Percentiles rank a stretch among this genome's conserved stretches.
phyloP scores from a whole-genome alignment of 495 filamentous ascomycete genomes.

The Neurospora tetraspora region DNA sequence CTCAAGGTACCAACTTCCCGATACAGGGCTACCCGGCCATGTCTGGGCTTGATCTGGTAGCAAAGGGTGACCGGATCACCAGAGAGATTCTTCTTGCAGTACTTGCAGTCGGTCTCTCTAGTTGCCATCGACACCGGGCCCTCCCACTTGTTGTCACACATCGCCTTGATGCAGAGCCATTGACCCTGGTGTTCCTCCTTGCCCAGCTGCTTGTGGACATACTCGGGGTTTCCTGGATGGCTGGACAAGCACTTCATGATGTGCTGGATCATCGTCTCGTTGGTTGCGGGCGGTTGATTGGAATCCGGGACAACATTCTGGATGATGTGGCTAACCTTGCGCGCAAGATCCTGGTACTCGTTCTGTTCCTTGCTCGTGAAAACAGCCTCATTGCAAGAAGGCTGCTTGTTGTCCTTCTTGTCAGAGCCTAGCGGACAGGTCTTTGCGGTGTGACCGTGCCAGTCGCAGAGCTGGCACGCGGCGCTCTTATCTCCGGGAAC shows the following conservation, averaged over 20 bases:
- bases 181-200: background rate
- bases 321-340: background rate
- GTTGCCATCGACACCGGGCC: background rate
- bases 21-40: background rate
- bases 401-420: background rate
- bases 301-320: conserved; percentile 1
- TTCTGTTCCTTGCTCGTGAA: conserved; percentile 1
- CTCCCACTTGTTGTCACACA: conserved; percentile 2
- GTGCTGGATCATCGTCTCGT: conserved; percentile 6
- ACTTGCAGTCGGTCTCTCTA: background rate
- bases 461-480: background rate
- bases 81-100: background rate
- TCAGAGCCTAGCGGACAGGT: background rate
- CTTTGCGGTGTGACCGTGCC: background rate
- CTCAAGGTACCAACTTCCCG: conserved; percentile 3
- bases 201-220: background rate
- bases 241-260: background rate
- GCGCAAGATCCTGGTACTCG: conserved; percentile 3
- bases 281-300: conserved; percentile 4
- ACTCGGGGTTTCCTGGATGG: background rate
- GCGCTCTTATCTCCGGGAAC: background rate
- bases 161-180: conserved; percentile 6
- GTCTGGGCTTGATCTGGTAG: conserved; percentile 3
- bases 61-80: conserved; percentile 2
- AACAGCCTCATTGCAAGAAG: background rate